Evolutionary conservation across 2,329 filamentous ascomycete genomes (phyloP).

Genomic region (Xylogone sp.): DNA sequence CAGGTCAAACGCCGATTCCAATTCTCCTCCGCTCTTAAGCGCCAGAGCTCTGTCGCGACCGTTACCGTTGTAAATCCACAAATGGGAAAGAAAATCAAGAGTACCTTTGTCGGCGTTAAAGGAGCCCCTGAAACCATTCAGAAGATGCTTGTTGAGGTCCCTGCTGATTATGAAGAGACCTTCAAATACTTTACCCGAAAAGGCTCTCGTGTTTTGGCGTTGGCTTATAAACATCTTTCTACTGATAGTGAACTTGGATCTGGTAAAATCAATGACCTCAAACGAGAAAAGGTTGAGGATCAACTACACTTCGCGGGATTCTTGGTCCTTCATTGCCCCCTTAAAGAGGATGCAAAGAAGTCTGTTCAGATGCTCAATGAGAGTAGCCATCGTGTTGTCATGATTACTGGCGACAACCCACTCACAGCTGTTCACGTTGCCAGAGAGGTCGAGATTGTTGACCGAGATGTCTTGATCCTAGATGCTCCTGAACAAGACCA

Average conservation of each 20-base stretch:
- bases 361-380: conserved; percentile 97
- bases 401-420: conserved; percentile 99
- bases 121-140: conserved; percentile 96
- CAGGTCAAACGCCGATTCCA: conserved; percentile 97
- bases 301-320: conserved; percentile 90
- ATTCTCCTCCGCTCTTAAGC: conserved; percentile 93
- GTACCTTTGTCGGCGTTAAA: conserved; percentile 93
- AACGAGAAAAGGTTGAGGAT: conserved; percentile 86
- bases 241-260: conserved; percentile 77
- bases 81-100: conserved; percentile 71
- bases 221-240: conserved; percentile 91
- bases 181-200: conserved; percentile 98
- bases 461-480: conserved; percentile 89
- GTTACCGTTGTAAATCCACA: conserved; percentile 68
- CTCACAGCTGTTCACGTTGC: conserved; percentile 95
- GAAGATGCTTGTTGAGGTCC: conserved; percentile 81
- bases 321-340: conserved; percentile 87
- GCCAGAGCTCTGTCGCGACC: conserved; percentile 90
- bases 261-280: conserved; percentile 85
- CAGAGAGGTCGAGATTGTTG: conserved; percentile 93
- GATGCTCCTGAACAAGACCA: conserved; percentile 90
- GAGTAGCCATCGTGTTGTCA: conserved; percentile 95
- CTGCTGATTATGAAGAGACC: conserved; percentile 91
- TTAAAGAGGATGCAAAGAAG: conserved; percentile 94
- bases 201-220: conserved; percentile 86